A percentile compares a stretch with the other conserved stretches of the same genome.
Evolutionary conservation across 768 basidiomycete genomes (phyloP).

Genomic region (Tulasnella sp.): DNA sequence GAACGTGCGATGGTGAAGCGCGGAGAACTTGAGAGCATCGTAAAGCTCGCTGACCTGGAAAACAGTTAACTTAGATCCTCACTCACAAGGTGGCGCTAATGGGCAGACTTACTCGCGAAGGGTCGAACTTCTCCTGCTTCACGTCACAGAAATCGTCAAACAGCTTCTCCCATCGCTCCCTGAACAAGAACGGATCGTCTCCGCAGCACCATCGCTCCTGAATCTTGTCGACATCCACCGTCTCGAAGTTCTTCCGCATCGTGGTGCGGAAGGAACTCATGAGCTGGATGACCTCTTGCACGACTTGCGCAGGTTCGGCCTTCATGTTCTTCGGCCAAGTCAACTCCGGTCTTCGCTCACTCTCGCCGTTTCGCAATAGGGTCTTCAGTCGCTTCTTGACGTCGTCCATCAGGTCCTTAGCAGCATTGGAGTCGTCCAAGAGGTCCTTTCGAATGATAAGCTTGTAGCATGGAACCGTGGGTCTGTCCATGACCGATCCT

Average conservation of each 20-base stretch:
- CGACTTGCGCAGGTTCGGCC: conserved; percentile 95
- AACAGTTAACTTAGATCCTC: no score
- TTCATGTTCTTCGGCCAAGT: conserved; percentile 99
- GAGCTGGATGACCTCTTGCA: conserved; percentile 94
- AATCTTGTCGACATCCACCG: conserved; percentile 87
- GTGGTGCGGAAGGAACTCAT: conserved; percentile 82
- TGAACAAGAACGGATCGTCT: conserved; percentile 93
- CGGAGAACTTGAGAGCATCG: conserved; percentile 95
- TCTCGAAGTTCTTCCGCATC: conserved; percentile 88
- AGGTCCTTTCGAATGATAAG: conserved; percentile 93
- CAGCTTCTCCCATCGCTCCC: conserved; percentile 91
- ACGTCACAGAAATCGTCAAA: conserved; percentile 99
- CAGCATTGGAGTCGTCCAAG: conserved; percentile 96
- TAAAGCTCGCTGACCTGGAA: conserved; percentile 90
- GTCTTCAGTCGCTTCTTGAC: conserved; percentile 97
- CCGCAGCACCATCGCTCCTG: conserved; percentile 97
- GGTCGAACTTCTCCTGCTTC: conserved; percentile 98
- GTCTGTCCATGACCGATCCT: no score
- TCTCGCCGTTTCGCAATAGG: conserved; percentile 86
- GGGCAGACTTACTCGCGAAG: conserved; percentile 68
- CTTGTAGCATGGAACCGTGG: conserved; percentile 47
- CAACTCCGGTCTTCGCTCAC: conserved; percentile 90
- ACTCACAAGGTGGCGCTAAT: background rate
- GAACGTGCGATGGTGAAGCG: conserved; percentile 84
- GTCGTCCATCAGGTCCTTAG: no score